Percentiles rank a stretch among this genome's conserved stretches.
Evolutionary conservation across 2,329 filamentous ascomycete genomes (phyloP).

Genomic region (Tothia fuscella): DNA sequence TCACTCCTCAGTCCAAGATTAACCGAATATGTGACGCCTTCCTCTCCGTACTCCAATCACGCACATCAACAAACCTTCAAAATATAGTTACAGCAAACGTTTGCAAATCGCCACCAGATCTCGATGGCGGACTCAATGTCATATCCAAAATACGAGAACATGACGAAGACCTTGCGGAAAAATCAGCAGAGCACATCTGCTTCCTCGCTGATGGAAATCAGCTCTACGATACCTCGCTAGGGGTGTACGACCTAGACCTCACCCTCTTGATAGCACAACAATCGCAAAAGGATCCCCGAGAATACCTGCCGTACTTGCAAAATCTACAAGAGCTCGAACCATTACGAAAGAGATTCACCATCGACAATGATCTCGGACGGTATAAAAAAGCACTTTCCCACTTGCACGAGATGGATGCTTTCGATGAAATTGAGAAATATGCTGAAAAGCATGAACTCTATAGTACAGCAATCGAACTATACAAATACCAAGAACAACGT

Average conservation of each 20-base stretch:
- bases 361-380: constrained; percentile 77
- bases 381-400: constrained; percentile 65
- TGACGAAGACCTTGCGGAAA: constrained; percentile 63
- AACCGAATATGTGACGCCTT: constrained; percentile 84
- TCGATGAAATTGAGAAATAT: constrained; percentile 70
- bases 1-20: constrained; percentile 47
- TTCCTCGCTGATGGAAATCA: constrained; percentile 90
- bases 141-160: constrained; percentile 61
- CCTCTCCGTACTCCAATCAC: constrained; percentile 51
- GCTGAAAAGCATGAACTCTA: constrained; percentile 71
- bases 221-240: constrained; percentile 80
- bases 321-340: constrained; percentile 64
- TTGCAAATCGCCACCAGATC: constrained; percentile 81
- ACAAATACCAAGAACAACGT: constrained; percentile 64
- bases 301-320: constrained; percentile 92
- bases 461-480: constrained; percentile 62
- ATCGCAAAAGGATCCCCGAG: constrained; percentile 86
- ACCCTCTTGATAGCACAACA: constrained; percentile 87
- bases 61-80: constrained; percentile 58
- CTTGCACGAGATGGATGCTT: constrained; percentile 59
- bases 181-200: constrained; percentile 91
- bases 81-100: constrained; percentile 92
- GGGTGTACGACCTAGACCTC: constrained; percentile 83
- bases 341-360: constrained; percentile 63
- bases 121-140: constrained; percentile 71